Evolutionary conservation across 2,329 filamentous ascomycete genomes (phyloP).

Genomic region (Colletotrichum lindemuthianum): DNA sequence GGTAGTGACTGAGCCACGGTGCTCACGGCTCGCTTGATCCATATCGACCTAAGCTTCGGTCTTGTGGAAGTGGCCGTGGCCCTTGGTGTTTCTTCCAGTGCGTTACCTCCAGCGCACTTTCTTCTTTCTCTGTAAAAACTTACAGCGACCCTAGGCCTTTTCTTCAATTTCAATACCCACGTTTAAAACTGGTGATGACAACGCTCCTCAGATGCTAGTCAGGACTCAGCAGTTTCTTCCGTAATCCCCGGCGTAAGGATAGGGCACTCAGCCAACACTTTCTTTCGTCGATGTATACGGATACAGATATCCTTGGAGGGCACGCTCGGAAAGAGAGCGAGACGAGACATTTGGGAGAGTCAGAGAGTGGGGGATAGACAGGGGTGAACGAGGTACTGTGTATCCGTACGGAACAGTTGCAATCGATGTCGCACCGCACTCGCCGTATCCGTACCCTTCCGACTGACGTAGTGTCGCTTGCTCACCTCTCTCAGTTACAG

Average conservation of each 20-base stretch:
- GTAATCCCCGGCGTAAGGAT: constrained; percentile 7
- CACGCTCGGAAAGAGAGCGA: constrained; percentile 26
- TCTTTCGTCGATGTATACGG: constrained; percentile 1
- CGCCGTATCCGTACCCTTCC: constrained; percentile 5
- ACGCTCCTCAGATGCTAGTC: neutral
- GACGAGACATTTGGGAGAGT: constrained; percentile 6
- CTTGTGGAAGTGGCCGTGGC: no score
- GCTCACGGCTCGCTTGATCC: no score
- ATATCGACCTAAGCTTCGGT: no score
- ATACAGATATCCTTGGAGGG: no score
- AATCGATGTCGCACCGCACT: constrained; percentile 14
- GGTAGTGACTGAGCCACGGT: no score
- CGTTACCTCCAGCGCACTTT: no score
- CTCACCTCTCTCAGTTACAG: constrained; percentile 9
- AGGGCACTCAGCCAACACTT: constrained; percentile 16
- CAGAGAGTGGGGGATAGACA: constrained; percentile 29
- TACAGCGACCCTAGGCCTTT: no score
- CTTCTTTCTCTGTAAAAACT: no score
- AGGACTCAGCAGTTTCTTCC: neutral
- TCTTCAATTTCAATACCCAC: no score
- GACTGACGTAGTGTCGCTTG: constrained; percentile 25
- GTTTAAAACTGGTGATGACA: neutral
- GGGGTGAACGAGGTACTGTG: neutral
- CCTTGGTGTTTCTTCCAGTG: no score
- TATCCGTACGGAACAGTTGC: no score